Conservation (phyloP, 495 filamentous ascomycete species). For the Penicillium bovifimosum region DNA sequence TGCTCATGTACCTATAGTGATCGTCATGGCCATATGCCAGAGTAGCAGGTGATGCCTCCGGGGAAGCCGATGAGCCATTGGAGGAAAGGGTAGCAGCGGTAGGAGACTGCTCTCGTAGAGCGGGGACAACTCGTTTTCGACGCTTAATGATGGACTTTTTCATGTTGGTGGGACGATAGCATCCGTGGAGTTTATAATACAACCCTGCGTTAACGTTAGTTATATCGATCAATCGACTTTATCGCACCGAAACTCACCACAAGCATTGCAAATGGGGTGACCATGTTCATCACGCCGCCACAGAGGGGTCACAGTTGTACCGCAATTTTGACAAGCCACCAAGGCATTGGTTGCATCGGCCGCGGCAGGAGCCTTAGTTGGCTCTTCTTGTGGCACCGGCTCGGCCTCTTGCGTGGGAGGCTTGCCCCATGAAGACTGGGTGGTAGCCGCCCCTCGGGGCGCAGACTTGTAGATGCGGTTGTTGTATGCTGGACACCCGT, state of each 20-base stretch:
- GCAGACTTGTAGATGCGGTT: slow-evolving; percentile 87
- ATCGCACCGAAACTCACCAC: slow-evolving; percentile 60
- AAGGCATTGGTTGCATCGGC: slow-evolving; percentile 62
- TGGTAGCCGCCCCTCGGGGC: slow-evolving; percentile 26
- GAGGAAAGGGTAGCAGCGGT: slow-evolving; percentile 41
- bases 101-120: slow-evolving; percentile 52
- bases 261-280: slow-evolving; percentile 98
- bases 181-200: slow-evolving; percentile 95
- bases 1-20: slow-evolving; percentile 45
- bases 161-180: slow-evolving; percentile 90
- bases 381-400: slow-evolving; percentile 16
- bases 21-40: slow-evolving; percentile 56
- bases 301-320: slow-evolving; percentile 91
- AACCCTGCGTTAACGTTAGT: slow-evolving; percentile 55
- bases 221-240: slow-evolving; percentile 1
- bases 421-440: slow-evolving; percentile 30
- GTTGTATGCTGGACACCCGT: slow-evolving; percentile 94
- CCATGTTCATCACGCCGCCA: slow-evolving; percentile 94
- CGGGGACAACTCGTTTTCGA: slow-evolving; percentile 90
- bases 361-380: slow-evolving; percentile 15
- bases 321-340: slow-evolving; percentile 95
- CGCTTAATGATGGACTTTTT: slow-evolving; percentile 97
- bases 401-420: slow-evolving; percentile 25
- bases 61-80: slow-evolving; percentile 39
- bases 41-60: slow-evolving; percentile 39